These are phyloP conservation scores for Globisporangium spiculum DNA, from an alignment of 352 stramenopile species.

Conservation along the genomic window DNA sequence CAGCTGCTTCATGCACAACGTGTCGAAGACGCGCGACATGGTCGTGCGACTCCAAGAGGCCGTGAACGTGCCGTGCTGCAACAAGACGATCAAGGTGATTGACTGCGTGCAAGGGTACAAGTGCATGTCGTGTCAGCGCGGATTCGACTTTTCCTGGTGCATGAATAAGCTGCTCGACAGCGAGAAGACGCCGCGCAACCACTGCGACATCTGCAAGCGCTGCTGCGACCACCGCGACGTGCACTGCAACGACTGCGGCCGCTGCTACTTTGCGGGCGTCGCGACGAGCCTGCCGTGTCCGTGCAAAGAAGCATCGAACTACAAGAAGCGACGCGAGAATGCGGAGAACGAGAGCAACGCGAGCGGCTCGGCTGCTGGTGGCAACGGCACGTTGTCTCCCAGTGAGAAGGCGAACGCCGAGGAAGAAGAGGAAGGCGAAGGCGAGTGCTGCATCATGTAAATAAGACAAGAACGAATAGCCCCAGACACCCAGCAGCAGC, in stretches of 20 bases:
- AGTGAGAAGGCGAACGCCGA: slow-evolving; percentile 25
- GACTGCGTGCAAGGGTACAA: slow-evolving; percentile 73
- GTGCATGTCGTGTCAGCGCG: slow-evolving; percentile 41
- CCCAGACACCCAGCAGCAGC: neutral
- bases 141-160: slow-evolving; percentile 83
- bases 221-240: slow-evolving; percentile 86
- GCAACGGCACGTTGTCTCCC: slow-evolving; percentile 11
- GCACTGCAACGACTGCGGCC: slow-evolving; percentile 77
- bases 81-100: slow-evolving; percentile 56
- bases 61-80: slow-evolving; percentile 64
- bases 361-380: neutral
- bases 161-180: slow-evolving; percentile 76
- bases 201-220: slow-evolving; percentile 84
- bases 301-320: slow-evolving; percentile 62
- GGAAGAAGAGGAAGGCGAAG: slow-evolving; percentile 63
- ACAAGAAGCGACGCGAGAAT: slow-evolving; percentile 52
- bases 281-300: slow-evolving; percentile 68
- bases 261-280: slow-evolving; percentile 86
- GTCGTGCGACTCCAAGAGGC: slow-evolving; percentile 64
- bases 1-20: slow-evolving; percentile 87
- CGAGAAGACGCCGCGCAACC: slow-evolving; percentile 72
- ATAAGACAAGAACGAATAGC: slow-evolving; percentile 10
- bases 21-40: slow-evolving; percentile 85
- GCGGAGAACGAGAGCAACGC: slow-evolving; percentile 8
- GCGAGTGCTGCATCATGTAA: slow-evolving; percentile 85